phyloP scores from a whole-genome alignment of 192 early-diverging fungal species.

The Coemansia sp. region DNA sequence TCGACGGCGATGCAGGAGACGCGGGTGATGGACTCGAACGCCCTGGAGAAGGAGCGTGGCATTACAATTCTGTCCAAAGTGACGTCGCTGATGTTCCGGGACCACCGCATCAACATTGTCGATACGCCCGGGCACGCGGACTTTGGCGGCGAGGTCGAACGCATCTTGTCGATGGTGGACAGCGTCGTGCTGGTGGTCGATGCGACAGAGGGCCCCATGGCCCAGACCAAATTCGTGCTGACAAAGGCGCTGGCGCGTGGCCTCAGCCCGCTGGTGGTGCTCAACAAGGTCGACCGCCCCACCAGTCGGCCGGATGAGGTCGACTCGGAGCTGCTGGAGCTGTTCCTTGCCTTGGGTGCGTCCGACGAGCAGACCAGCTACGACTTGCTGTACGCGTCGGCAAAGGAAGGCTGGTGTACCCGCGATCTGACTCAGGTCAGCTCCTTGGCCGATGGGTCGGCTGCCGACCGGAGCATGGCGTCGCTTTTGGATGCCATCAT shows the following conservation, averaged over 20 bases:
- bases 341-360: slow-evolving; percentile 73
- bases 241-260: slow-evolving; percentile 68
- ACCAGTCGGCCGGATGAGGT: slow-evolving; percentile 72
- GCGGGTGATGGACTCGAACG: slow-evolving; percentile 82
- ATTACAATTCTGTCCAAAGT: slow-evolving; percentile 84
- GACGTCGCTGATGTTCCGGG: slow-evolving; percentile 67
- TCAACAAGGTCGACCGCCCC: slow-evolving; percentile 80
- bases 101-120: slow-evolving; percentile 80
- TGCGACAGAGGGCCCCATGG: slow-evolving; percentile 83
- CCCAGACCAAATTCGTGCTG: slow-evolving; percentile 83
- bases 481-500: slow-evolving; percentile 73
- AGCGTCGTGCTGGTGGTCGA: slow-evolving; percentile 82
- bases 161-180: slow-evolving; percentile 84
- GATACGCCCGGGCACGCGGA: slow-evolving; percentile 77
- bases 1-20: slow-evolving; percentile 54
- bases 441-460: slow-evolving; percentile 3
- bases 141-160: slow-evolving; percentile 75
- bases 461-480: slow-evolving; percentile 48
- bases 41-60: slow-evolving; percentile 78
- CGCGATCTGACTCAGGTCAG: slow-evolving; percentile 43
- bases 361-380: slow-evolving; percentile 75
- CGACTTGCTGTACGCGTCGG: slow-evolving; percentile 69
- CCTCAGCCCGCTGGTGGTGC: slow-evolving; percentile 69
- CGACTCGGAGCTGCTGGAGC: slow-evolving; percentile 72
- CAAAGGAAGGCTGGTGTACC: slow-evolving; percentile 79